Evolutionary conservation across 1,284 basidiomycete species (phyloP), one percentile per base, ranked within the genome.

Genomic region (Marasmius tenuissimus): DNA sequence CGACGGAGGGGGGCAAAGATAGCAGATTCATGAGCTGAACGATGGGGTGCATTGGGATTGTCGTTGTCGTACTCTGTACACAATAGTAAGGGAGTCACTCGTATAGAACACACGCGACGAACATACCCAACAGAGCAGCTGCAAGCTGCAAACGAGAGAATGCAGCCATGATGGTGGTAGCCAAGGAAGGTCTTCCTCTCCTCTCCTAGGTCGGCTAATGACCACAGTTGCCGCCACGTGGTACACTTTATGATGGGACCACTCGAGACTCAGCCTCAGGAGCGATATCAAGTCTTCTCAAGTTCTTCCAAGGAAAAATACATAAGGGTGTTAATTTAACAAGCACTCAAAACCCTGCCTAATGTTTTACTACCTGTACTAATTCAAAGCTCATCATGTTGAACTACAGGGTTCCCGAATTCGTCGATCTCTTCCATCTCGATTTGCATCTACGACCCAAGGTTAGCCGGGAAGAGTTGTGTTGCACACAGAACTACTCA

Each of bases 141-240:
- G 91, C 91, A 56, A 93, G 78, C 73, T 93, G 91, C 67, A 93
- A 76, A 62, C 91, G 87, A 65, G 91, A 93, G 74, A 93, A 93
- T 3, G 85, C 79, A 58, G 78, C 68, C 69, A 76, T 76, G 35
- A 20, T 59, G 37, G 52, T 45, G 33, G 47, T 12, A 3, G 10
- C n/a, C 16, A 37, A 49, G 47, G 12, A 4, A 37, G 5, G 16
- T 14, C 7, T 8, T 47, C 45, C 20, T 12, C 20, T 18, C 6
- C 42, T 45, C 16, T 47, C 16, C 20, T 8, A 20, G 16, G 16
- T 47, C 9, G 16, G 45, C n/a, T n/a, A 12, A 42, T 42, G 40
- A 42, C 11, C 12, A n/a, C 40, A 42, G 27, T 42, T 12, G n/a
- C 20, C 7, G 45, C 45, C 45, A 47, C 45, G 45, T 47, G 45